Evolutionary conservation across 257 asterid species (phyloP), one percentile per base, ranked within the genome.

Genomic region (Salvia rosmarinus): DNA sequence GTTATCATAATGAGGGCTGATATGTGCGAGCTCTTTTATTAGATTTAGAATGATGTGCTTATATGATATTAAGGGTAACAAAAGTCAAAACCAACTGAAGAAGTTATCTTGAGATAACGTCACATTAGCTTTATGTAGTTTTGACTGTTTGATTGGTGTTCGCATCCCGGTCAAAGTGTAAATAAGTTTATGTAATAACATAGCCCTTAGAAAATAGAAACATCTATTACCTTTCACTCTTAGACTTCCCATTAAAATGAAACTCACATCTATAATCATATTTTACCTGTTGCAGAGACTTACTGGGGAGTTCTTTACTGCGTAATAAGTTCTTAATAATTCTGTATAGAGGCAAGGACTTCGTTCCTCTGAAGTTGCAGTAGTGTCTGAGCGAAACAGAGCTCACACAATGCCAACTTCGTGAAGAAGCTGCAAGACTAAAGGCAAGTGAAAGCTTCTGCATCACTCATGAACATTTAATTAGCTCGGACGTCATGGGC

Each of bases 311-410:
- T 88, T 64, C 89, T 67, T 42, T 94, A 55, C 80, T 94, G 81
- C 93, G 99, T 73, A 89, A 94, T 74, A 94, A 91, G 83, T 91
- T 82, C 86, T 44, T 86, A 69, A 91, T 94, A 82, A 80, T 91
- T 77, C 87, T 94, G 71, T 94, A 89, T 70, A 80, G 97, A 82
- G 99, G 99, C 70, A 94, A 94, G 79, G 96, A 94, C 81, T 94
- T 91, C 80, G 71, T 94, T 77, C 89, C 81, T 21, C 90, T 67
- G 82, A 81, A 72, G 95, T 94, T 75, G 96, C 87, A 59, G 61
- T 81, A 65, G 97, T 94, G 68, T 62, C 83, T 56, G 86, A 79
- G 76, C 78, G 96, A 95, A 81, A 76, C 61, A 76, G 90, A 79
- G 81, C 94, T 94, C 66, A 73, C 70, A 10, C 84, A 74, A 73